These are phyloP conservation scores for Colletotrichum sp. DNA, from an alignment of 2,329 filamentous ascomycete species.

Conservation along the genomic window DNA sequence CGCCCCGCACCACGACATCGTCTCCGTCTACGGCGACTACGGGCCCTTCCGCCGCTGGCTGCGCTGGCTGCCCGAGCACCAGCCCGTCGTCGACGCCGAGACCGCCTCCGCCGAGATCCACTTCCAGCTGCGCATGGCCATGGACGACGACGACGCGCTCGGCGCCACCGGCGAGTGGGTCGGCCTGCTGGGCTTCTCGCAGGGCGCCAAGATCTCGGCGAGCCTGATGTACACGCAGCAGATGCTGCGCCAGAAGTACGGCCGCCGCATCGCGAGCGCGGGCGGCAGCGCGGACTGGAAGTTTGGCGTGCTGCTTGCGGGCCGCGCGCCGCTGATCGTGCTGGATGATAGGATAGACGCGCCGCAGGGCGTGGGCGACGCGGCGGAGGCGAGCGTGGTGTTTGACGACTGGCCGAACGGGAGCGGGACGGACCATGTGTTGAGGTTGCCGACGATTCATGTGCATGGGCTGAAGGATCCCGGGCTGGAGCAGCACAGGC, in stretches of 20 bases:
- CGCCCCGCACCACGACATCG: slow-evolving; percentile 65
- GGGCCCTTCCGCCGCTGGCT: slow-evolving; percentile 71
- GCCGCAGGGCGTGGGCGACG: slow-evolving; percentile 25
- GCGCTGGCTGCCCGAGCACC: slow-evolving; percentile 65
- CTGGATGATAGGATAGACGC: slow-evolving; percentile 42
- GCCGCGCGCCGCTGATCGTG: slow-evolving; percentile 63
- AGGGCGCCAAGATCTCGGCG: slow-evolving; percentile 71
- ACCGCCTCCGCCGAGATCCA: slow-evolving; percentile 45
- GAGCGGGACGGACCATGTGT: slow-evolving; percentile 44
- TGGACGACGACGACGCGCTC: slow-evolving; percentile 53
- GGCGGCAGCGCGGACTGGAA: slow-evolving; percentile 48
- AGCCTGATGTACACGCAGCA: slow-evolving; percentile 69
- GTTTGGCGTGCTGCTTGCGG: slow-evolving; percentile 68
- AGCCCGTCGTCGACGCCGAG: slow-evolving; percentile 55
- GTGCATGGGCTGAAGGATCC: slow-evolving; percentile 69
- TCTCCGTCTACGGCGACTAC: slow-evolving; percentile 67
- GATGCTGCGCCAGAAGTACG: slow-evolving; percentile 45
- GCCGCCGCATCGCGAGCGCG: slow-evolving; percentile 25
- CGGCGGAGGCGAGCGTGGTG: slow-evolving; percentile 32
- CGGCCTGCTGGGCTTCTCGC: slow-evolving; percentile 69
- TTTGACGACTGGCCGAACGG: slow-evolving; percentile 51
- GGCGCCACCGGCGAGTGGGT: slow-evolving; percentile 64
- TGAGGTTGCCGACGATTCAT: slow-evolving; percentile 68
- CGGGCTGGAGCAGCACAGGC: slow-evolving; percentile 63
- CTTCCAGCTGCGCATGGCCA: slow-evolving; percentile 45